These are phyloP conservation scores for Haberlea rhodopensis DNA, from an alignment of 257 asterid species.

Conservation along the genomic window DNA sequence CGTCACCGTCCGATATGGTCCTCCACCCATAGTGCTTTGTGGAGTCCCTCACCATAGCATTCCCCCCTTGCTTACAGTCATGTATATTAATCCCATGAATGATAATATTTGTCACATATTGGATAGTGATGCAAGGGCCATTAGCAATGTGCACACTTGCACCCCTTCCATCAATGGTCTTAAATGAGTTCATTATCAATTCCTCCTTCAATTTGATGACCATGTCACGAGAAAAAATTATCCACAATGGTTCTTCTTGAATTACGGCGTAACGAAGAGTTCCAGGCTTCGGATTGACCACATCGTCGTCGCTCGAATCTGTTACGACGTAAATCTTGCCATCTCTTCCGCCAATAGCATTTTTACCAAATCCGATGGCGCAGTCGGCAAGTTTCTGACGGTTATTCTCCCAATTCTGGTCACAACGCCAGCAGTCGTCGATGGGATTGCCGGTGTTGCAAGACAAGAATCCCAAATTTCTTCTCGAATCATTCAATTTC, in stretches of 20 bases:
- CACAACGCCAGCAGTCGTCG: constrained; percentile 67
- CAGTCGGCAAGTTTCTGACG: constrained; percentile 57
- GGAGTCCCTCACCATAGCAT: constrained; percentile 55
- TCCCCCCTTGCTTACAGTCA: constrained; percentile 67
- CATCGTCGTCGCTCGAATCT: constrained; percentile 41
- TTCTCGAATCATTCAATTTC: constrained; percentile 46
- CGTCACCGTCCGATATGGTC: constrained; percentile 61
- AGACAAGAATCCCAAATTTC: too few relatives aligned
- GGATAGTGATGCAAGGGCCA: constrained; percentile 68
- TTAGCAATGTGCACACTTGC: constrained; percentile 59
- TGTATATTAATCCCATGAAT: constrained; percentile 57
- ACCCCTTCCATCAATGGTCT: constrained; percentile 67
- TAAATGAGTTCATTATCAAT: constrained; percentile 59
- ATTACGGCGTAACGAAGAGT: constrained; percentile 57
- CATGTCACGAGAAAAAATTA: constrained; percentile 61
- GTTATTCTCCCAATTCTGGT: constrained; percentile 48
- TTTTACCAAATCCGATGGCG: constrained; percentile 62
- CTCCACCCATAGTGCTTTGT: constrained; percentile 60
- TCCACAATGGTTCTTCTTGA: constrained; percentile 55
- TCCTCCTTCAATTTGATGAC: constrained; percentile 56
- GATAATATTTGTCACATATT: constrained; percentile 53
- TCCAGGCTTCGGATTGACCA: constrained; percentile 54
- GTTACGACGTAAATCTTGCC: constrained; percentile 58
- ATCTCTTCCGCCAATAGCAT: constrained; percentile 58
- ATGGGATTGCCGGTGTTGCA: constrained; percentile 58